Base-by-base conservation (phyloP, 805 yeast species). In the Yarrowia yakushimensis region DNA sequence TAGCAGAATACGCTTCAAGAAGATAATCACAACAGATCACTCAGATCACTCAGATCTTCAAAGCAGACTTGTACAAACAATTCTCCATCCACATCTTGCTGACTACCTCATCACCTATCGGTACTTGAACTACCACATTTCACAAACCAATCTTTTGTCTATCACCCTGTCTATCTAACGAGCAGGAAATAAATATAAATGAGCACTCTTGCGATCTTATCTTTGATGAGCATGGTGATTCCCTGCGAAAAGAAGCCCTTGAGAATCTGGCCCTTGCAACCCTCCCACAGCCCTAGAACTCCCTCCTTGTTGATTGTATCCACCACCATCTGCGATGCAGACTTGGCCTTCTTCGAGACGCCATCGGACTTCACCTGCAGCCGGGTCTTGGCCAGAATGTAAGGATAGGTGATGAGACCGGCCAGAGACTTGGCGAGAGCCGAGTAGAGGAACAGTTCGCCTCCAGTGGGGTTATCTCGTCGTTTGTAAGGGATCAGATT, bases 211-310 rank as follows among this genome's bases (percentile, higher is more conserved):
- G 73, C 66, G 41, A 73, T 74, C 30, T 74, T 74, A 71, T 74
- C 78, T 65, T 69, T 75, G 23, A 73, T 72, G 65, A 74, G 72
- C 70, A 74, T 73, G 30, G 74, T 71, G 64, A 72, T 69, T 1
- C 75, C 75, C 60, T 72, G 75, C 17, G 67, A 62, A 63, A 72
- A 72, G 63, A 71, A 70, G 13, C 74, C 73, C 64, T 71, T 71
- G 42, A 71, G 63, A n/a, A 72, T 65, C 65, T 71, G 74, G 62
- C 69, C 71, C 23, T 67, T 60, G 17, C 68, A 68, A 4, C 97
- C 97, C 70, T 90, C 89, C 74, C 87, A 90, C 34, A 90, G 77
- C 10, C 96, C 96, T 1, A 85, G 85, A 62, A 80, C 77, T 0
- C 97, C 96, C 73, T 88, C 94, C 65, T 90, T 78, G 62, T 79